These are phyloP conservation scores for Heterobasidion occidentale DNA, from an alignment of 1,284 basidiomycete genomes.

Conservation along the genomic window DNA sequence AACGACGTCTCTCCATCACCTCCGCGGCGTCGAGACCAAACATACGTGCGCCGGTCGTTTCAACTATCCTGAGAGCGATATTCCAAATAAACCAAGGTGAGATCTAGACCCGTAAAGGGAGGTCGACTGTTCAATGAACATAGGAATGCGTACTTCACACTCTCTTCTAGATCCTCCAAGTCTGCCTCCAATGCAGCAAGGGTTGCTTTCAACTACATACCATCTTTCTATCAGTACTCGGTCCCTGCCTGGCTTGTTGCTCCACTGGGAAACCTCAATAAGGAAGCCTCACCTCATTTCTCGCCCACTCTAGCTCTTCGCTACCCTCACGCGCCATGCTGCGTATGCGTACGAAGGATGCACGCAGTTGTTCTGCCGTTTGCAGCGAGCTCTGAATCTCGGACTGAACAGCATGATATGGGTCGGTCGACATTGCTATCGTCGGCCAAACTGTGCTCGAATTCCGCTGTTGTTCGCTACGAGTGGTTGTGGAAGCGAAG, in stretches of 20 bases:
- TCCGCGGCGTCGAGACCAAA: constrained; percentile 76
- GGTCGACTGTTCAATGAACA: not conserved
- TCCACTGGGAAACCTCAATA: not conserved
- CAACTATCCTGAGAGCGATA: constrained; percentile 52
- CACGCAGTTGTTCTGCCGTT: constrained; percentile 56
- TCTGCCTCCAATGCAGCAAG: constrained; percentile 76
- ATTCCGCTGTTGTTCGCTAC: no score
- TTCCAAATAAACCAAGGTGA: not conserved
- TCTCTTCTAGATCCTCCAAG: constrained; percentile 82
- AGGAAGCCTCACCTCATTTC: constrained; percentile 51
- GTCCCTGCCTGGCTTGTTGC: not conserved
- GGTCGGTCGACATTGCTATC: constrained; percentile 61
- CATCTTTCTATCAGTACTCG: not conserved
- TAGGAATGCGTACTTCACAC: constrained; percentile 54
- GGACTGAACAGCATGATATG: constrained; percentile 73
- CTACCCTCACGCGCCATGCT: constrained; percentile 60
- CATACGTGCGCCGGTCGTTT: constrained; percentile 72
- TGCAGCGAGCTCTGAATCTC: constrained; percentile 70
- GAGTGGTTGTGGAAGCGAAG: no score
- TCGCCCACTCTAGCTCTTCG: constrained; percentile 67
- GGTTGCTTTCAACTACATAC: constrained; percentile 61
- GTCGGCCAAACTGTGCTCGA: not conserved
- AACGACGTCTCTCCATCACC: constrained; percentile 63
- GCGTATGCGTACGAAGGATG: constrained; percentile 72
- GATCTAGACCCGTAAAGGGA: not conserved